These are phyloP conservation scores for Xylaria curta DNA, from an alignment of 495 filamentous ascomycete species.

Conservation along the genomic window DNA sequence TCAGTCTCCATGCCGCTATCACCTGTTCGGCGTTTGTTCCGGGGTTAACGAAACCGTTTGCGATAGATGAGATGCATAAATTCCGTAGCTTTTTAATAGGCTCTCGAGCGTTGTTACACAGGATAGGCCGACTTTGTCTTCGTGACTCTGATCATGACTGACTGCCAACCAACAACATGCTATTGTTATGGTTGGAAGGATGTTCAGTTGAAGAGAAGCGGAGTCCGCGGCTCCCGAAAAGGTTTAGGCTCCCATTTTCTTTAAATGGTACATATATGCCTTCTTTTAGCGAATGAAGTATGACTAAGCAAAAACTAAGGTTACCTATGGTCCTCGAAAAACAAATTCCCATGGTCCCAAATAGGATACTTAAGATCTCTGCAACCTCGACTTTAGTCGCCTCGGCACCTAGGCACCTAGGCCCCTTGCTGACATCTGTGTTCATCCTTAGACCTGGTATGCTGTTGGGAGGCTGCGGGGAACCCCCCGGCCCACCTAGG, in stretches of 20 bases:
- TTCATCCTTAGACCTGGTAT: no score
- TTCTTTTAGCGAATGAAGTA: no score
- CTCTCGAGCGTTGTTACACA: background rate
- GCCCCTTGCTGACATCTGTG: no score
- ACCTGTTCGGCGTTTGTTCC: constrained; percentile 1
- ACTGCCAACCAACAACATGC: background rate
- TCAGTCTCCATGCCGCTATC: constrained; percentile 23
- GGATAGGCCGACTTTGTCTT: background rate
- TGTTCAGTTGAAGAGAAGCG: constrained; percentile 4
- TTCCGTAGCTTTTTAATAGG: background rate
- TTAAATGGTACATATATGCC: no score
- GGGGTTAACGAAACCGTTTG: background rate
- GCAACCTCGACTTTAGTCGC: no score
- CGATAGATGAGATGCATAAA: background rate
- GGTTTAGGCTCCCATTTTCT: constrained; percentile 9
- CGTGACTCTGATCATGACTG: background rate
- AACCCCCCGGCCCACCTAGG: no score
- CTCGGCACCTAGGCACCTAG: no score
- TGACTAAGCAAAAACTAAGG: no score
- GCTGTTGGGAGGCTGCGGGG: no score
- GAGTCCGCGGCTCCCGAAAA: constrained; percentile 23
- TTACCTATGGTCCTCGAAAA: no score
- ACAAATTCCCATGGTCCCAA: no score
- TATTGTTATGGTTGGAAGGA: background rate
- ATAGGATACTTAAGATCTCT: no score